Evolutionary conservation across 2,329 filamentous ascomycete species (phyloP).

Genomic region (Penicillium sp.): DNA sequence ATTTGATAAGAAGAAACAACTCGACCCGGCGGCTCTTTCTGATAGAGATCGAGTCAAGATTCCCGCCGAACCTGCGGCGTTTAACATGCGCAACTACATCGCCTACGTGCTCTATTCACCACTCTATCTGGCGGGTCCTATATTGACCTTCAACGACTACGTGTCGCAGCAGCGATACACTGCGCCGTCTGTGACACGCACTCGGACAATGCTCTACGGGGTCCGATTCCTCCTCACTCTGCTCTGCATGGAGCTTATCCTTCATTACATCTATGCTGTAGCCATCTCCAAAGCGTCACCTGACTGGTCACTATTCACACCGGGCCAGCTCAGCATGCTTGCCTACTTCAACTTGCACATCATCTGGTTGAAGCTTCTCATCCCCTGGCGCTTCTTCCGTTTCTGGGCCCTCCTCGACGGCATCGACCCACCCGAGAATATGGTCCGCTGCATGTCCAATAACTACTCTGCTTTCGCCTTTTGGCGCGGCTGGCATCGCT

Average conservation of each 20-base stretch:
- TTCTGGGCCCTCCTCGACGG: constrained; percentile 91
- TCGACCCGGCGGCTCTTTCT: constrained; percentile 79
- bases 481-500: constrained; percentile 95
- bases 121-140: constrained; percentile 86
- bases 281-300: constrained; percentile 81
- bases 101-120: constrained; percentile 89
- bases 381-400: constrained; percentile 97
- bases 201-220: constrained; percentile 72
- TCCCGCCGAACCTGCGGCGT: constrained; percentile 67
- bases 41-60: constrained; percentile 80
- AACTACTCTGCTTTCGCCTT: constrained; percentile 89
- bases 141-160: constrained; percentile 97
- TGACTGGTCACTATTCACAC: constrained; percentile 75
- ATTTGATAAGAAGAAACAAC: constrained; percentile 87
- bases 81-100: constrained; percentile 75
- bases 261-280: constrained; percentile 89
- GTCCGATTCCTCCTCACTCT: constrained; percentile 75
- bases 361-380: constrained; percentile 94
- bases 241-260: constrained; percentile 81
- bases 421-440: constrained; percentile 94
- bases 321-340: constrained; percentile 80
- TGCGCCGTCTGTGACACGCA: constrained; percentile 62
- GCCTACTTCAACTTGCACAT: constrained; percentile 95
- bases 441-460: constrained; percentile 92
- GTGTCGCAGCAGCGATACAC: constrained; percentile 76